Percentiles rank a stretch among this genome's conserved stretches.
Conservation (phyloP, 208 protist genomes). For the Novymonas esmeraldas region DNA sequence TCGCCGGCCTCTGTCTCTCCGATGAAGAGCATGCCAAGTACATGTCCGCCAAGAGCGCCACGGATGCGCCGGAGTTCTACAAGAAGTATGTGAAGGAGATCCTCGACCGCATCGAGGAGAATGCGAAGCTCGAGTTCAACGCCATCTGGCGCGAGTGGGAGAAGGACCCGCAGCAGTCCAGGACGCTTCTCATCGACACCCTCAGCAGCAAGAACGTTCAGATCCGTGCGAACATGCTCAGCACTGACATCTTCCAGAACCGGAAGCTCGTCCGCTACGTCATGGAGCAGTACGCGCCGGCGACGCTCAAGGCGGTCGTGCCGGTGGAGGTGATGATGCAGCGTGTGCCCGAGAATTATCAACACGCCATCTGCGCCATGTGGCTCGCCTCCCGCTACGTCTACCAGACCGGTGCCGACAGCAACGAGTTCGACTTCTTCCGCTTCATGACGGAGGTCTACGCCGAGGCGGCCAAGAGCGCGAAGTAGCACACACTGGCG, state of each 20-base stretch:
- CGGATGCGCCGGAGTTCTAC: slow-evolving; percentile 89
- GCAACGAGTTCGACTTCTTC: slow-evolving; percentile 93
- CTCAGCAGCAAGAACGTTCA: slow-evolving; percentile 92
- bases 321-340: slow-evolving; percentile 85
- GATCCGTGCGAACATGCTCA: slow-evolving; percentile 78
- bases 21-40: slow-evolving; percentile 91
- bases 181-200: slow-evolving; percentile 81
- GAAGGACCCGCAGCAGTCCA: slow-evolving; percentile 50
- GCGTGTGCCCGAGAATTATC: slow-evolving; percentile 92
- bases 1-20: slow-evolving; percentile 92
- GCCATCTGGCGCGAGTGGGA: slow-evolving; percentile 87
- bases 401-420: slow-evolving; percentile 84
- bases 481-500: slow-evolving; percentile 8
- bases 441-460: slow-evolving; percentile 81
- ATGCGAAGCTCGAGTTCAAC: slow-evolving; percentile 92
- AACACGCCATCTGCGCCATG: slow-evolving; percentile 93
- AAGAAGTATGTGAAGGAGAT: slow-evolving; percentile 92
- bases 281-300: slow-evolving; percentile 73
- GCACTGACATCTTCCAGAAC: slow-evolving; percentile 88
- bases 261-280: slow-evolving; percentile 73
- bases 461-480: slow-evolving; percentile 28
- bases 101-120: slow-evolving; percentile 80
- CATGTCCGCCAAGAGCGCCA: slow-evolving; percentile 82
- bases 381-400: slow-evolving; percentile 94
- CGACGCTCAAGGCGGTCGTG: slow-evolving; percentile 80